Percentiles rank a stretch among this genome's conserved stretches.
Conservation (phyloP, 1,284 basidiomycete species). For the Ustilago loliicola region DNA sequence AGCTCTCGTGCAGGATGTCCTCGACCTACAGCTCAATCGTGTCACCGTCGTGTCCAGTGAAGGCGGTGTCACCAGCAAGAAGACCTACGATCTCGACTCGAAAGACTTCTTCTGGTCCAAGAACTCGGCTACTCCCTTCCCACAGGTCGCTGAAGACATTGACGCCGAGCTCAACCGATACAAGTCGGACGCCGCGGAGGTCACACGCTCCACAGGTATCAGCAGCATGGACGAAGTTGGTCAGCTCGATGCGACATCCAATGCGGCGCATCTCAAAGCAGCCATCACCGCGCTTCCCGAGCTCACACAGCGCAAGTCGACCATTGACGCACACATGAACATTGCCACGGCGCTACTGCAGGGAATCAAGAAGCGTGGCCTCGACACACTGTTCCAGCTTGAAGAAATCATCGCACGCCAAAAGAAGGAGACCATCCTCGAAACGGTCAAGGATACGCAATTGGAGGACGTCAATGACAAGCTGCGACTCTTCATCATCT, state of each 20-base stretch:
- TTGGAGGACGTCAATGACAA: constrained; percentile 77
- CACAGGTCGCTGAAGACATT: constrained; percentile 98
- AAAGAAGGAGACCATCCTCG: constrained; percentile 79
- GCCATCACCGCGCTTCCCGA: constrained; percentile 99
- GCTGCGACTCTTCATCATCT: constrained; percentile 91
- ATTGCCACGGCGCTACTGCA: constrained; percentile 95
- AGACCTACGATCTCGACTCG: constrained; percentile 88
- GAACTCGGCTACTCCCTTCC: constrained; percentile 95
- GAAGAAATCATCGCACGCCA: constrained; percentile 83
- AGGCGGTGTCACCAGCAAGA: constrained; percentile 48
- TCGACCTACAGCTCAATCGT: constrained; percentile 96
- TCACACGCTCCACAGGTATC: constrained; percentile 95
- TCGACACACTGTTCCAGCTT: constrained; percentile 95
- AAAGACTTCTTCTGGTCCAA: constrained; percentile 99
- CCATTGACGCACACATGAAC: constrained; percentile 98
- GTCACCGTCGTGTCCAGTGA: constrained; percentile 78
- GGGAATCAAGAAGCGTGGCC: constrained; percentile 92
- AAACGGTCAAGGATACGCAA: constrained; percentile 76
- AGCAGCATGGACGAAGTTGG: constrained; percentile 92
- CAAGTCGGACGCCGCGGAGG: constrained; percentile 95
- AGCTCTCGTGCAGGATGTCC: constrained; percentile 95
- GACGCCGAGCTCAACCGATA: constrained; percentile 91
- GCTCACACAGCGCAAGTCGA: constrained; percentile 93
- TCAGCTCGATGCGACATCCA: constrained; percentile 81
- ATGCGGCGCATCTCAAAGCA: constrained; percentile 94